Evolutionary conservation across 306 rosid species (phyloP).

Genomic region (Ammopiptanthus mongolicus): DNA sequence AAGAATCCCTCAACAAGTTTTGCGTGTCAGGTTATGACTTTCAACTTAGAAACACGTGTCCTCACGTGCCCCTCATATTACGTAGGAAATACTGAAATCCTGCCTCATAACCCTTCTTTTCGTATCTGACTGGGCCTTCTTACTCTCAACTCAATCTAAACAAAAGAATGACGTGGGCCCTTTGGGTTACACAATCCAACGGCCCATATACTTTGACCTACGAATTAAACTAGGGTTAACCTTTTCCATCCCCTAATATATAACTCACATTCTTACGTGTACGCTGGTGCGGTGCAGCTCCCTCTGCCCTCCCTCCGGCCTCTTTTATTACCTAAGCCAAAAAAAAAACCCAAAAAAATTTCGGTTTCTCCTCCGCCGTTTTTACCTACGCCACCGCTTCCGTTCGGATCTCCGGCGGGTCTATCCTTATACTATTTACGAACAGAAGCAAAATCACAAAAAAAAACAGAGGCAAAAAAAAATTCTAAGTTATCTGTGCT

Average conservation of each 20-base stretch:
- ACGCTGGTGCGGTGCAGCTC: constrained; percentile 55
- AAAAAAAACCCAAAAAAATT: constrained; percentile 13
- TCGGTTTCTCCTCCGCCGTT: constrained; percentile 2
- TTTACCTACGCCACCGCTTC: background rate
- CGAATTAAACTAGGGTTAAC: constrained; percentile 40
- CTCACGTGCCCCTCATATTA: background rate
- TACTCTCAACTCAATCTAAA: background rate
- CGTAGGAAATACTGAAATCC: background rate
- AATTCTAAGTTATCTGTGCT: background rate
- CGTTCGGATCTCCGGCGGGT: constrained; percentile 42
- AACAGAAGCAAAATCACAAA: constrained; percentile 21
- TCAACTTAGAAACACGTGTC: no score
- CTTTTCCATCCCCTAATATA: constrained; percentile 14
- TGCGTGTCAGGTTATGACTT: no score
- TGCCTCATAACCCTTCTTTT: background rate
- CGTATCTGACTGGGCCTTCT: background rate
- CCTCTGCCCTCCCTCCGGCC: constrained; percentile 56
- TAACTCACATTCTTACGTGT: constrained; percentile 17
- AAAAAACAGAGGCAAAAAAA: background rate
- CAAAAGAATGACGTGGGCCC: background rate
- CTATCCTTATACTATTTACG: constrained; percentile 25
- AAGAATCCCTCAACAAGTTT: no score
- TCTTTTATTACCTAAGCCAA: background rate
- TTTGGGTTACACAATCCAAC: background rate
- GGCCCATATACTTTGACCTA: constrained; percentile 9